Percentiles rank a stretch among this genome's conserved stretches.
phyloP scores from a whole-genome alignment of 179 eudicot species.

The Vitellaria paradoxa region DNA sequence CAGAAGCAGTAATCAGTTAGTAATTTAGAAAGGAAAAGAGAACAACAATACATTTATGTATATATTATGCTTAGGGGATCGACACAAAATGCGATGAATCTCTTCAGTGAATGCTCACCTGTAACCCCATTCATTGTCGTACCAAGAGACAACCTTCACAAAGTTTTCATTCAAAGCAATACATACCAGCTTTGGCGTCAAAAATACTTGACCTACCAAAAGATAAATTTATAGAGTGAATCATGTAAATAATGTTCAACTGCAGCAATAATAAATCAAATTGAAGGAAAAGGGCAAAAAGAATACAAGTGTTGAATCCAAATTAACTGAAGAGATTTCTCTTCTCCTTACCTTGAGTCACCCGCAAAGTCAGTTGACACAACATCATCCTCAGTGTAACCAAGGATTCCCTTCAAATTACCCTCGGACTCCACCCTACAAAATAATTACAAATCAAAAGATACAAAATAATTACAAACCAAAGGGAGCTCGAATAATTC shows the following conservation, averaged over 20 bases:
- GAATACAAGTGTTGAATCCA: background rate
- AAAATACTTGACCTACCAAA: conserved; percentile 53
- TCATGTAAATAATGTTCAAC: background rate
- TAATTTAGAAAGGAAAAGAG: background rate
- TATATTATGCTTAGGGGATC: no score
- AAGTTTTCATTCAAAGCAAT: conserved; percentile 44
- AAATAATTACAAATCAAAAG: background rate
- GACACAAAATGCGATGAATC: background rate
- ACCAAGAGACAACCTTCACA: conserved; percentile 60
- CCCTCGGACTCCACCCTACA: conserved; percentile 38
- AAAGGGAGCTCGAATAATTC: background rate
- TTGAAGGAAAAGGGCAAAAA: background rate
- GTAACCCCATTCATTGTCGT: conserved; percentile 62
- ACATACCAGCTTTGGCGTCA: conserved; percentile 56
- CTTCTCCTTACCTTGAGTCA: conserved; percentile 33
- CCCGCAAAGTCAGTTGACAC: conserved; percentile 50
- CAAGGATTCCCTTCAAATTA: conserved; percentile 40
- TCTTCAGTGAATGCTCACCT: conserved; percentile 25
- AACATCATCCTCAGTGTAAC: conserved; percentile 51
- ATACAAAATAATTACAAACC: background rate
- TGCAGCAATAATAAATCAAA: background rate
- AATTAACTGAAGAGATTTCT: background rate
- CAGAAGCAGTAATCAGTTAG: background rate
- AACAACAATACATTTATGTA: no score
- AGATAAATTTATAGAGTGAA: background rate